Base-by-base conservation (phyloP, 345 rosid genomes). In the Sapria himalayana region DNA sequence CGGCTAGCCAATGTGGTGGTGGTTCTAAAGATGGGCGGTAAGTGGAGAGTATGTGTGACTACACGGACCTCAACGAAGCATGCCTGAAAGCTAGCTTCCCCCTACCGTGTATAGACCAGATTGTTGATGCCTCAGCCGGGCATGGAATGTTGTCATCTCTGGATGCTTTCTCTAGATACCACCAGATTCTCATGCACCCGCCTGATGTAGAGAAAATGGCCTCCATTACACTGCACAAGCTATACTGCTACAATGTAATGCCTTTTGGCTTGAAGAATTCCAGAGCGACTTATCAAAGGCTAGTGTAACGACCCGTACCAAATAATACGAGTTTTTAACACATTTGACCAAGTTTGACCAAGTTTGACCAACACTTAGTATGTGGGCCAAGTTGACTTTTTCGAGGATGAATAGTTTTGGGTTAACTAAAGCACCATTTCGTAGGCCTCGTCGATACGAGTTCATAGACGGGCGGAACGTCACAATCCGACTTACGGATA, bases 201-300 rank as follows among this genome's bases (percentile, higher is more conserved):
- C 11, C 15, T 19, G 4, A 32, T 19, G 7, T 10, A 13, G 8
- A 11, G 9, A 4, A 10, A 33, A 20, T 15, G 21, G 16, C 37
- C 4, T 37, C 29, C 15, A 5, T 7, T 15, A 5, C 2, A 17
- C 3, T 4, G n/a, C 3, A 13, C 5, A 5, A 27, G 6, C 10
- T 27, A 3, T 49, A 11, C 12, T 1, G 27, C 9, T 39, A 40
- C n/a, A 21, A 15, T 4, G 0, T 49, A 1, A 49, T 39, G 54
- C 51, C 51, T 9, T 35, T 49, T 10, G 27, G 54, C 1, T 10
- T 45, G 5, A 38, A 37, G 9, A 46, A 54, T 9, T 22, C 25
- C 2, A 27, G 2, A 25, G 25, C 0, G 41, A 34, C 3, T 46
- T 32, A n/a, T 8, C 34, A 47, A 12, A 2, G 42, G 9, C 7